These are phyloP conservation scores for Melanogaster broomeanus DNA, from an alignment of 768 basidiomycete species.

Conservation along the genomic window DNA sequence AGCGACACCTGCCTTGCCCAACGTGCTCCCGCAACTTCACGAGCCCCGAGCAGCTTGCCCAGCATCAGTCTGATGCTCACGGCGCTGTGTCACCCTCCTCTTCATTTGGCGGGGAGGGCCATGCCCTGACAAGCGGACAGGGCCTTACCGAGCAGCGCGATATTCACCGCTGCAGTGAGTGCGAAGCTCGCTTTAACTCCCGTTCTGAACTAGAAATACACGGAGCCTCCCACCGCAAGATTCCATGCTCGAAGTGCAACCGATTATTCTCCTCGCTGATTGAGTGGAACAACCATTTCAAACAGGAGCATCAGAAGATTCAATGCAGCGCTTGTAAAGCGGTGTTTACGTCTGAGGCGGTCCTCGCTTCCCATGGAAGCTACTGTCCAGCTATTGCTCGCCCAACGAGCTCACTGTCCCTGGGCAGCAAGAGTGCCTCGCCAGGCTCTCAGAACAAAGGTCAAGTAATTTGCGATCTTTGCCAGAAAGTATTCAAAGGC, in stretches of 20 bases:
- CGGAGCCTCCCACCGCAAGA: conserved; percentile 15
- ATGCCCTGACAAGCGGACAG: not conserved
- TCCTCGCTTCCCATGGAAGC: conserved; percentile 8
- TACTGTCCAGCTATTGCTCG: conserved; percentile 14
- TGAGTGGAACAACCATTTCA: conserved; percentile 32
- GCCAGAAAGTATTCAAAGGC: conserved; percentile 22
- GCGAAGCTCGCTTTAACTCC: conserved; percentile 17
- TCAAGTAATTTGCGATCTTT: conserved; percentile 17
- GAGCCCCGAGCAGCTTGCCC: conserved; percentile 1
- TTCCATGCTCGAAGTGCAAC: conserved; percentile 28
- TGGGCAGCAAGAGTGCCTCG: conserved; percentile 5
- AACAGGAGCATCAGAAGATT: conserved; percentile 14
- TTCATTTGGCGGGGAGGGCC: not conserved
- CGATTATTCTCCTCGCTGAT: conserved; percentile 19
- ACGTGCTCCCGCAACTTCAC: conserved; percentile 2
- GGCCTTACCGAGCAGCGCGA: conserved; percentile 3
- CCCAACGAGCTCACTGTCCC: conserved; percentile 20
- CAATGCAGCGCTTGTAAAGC: conserved; percentile 6
- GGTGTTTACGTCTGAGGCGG: conserved; percentile 2
- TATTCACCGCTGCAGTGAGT: conserved; percentile 19
- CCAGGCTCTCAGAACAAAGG: conserved; percentile 5
- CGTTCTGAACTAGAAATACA: conserved; percentile 20
- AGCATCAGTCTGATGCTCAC: conserved; percentile 5
- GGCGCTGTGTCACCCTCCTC: not conserved
- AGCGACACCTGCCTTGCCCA: conserved; percentile 18